A percentile compares a stretch with the other conserved stretches of the same genome.
phyloP scores from a whole-genome alignment of 495 filamentous ascomycete genomes.

The Penicillium canescens region DNA sequence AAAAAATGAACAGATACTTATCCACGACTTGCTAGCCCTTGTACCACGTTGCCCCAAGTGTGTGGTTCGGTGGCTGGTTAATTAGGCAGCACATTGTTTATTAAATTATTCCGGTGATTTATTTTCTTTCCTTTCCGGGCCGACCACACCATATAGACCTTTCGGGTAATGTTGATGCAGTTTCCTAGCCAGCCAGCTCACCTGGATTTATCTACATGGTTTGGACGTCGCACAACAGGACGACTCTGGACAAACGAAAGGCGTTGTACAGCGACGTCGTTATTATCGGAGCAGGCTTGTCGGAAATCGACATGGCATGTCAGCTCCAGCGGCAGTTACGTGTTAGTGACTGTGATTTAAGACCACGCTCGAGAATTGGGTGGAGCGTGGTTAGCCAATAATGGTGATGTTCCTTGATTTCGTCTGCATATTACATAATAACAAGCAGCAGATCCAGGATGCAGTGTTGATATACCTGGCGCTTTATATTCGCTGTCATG shows the following conservation, averaged over 20 bases:
- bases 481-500: slow-evolving; percentile 29
- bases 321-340: slow-evolving; percentile 20
- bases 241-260: slow-evolving; percentile 1
- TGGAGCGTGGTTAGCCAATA: slow-evolving; percentile 30
- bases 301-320: slow-evolving; percentile 28
- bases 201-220: too few species aligned
- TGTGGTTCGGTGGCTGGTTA: too few species aligned
- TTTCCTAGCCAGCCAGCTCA: too few species aligned
- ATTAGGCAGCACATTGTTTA: too few species aligned
- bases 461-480: slow-evolving; percentile 29
- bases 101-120: too few species aligned
- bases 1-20: too few species aligned
- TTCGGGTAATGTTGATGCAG: too few species aligned
- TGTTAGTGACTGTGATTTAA: slow-evolving; percentile 25
- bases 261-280: slow-evolving; percentile 15
- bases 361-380: slow-evolving; percentile 22
- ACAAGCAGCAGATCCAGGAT: slow-evolving; percentile 22
- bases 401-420: slow-evolving; percentile 9
- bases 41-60: too few species aligned
- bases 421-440: not conserved
- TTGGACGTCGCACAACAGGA: not conserved
- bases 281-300: slow-evolving; percentile 29
- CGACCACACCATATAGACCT: too few species aligned
- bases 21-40: too few species aligned
- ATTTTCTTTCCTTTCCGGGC: too few species aligned